Conservation (phyloP, 257 asterid genomes). For the Salvia hispanica region DNA sequence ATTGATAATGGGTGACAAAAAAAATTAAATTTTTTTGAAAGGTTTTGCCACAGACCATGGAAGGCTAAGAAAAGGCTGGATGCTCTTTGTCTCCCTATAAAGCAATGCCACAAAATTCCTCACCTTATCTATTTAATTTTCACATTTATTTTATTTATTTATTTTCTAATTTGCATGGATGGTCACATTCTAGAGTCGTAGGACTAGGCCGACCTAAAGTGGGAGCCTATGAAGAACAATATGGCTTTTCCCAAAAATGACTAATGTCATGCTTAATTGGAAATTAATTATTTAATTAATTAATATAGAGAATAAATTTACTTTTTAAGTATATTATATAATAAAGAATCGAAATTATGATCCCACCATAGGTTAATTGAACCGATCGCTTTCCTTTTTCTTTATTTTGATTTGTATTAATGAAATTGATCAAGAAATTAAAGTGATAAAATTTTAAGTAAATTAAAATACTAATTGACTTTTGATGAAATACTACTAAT, state of each 20-base stretch:
- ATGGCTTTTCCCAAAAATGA: not conserved
- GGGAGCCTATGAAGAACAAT: conserved; percentile 8
- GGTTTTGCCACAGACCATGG: conserved; percentile 43
- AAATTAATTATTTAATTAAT: not conserved
- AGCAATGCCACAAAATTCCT: conserved; percentile 43
- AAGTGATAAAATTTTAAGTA: no score
- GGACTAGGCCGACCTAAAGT: conserved; percentile 27
- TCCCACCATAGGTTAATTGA: no score
- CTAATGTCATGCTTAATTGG: conserved; percentile 12
- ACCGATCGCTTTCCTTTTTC: no score
- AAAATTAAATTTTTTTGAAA: no score
- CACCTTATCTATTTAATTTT: conserved; percentile 24
- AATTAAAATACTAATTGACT: no score
- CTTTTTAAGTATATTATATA: no score
- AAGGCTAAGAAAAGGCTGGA: conserved; percentile 41
- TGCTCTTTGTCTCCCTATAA: conserved; percentile 59
- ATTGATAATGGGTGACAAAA: conserved; percentile 9
- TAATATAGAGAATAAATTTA: not conserved
- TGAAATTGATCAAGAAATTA: no score
- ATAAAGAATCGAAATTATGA: not conserved
- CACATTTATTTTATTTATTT: not conserved
- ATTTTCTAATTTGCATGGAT: not conserved
- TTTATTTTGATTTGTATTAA: no score
- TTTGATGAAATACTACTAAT: no score
- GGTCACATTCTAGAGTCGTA: conserved; percentile 26